Conservation (phyloP, 345 rosid genomes). For the Lepidium sativum region DNA sequence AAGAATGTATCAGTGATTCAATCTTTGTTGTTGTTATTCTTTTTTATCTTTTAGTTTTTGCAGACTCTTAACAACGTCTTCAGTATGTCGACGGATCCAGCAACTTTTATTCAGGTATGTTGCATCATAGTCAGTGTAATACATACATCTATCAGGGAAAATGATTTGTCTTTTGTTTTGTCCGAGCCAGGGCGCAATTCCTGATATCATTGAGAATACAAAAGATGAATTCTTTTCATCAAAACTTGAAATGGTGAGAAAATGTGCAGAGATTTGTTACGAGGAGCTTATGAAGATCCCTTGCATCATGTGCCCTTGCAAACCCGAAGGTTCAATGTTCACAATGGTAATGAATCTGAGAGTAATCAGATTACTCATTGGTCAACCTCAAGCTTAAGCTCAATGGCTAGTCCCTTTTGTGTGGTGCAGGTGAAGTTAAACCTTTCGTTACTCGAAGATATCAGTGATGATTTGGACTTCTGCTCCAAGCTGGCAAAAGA, state of each 20-base stretch:
- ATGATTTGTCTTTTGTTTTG: background rate
- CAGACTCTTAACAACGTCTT: constrained; percentile 27
- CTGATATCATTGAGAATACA: constrained; percentile 29
- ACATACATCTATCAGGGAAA: background rate
- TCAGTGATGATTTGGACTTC: constrained; percentile 34
- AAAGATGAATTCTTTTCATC: constrained; percentile 26
- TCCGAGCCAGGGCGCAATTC: constrained; percentile 23
- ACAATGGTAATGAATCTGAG: constrained; percentile 15
- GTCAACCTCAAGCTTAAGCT: background rate
- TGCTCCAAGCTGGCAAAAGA: constrained; percentile 37
- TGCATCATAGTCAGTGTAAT: background rate
- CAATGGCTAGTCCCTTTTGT: background rate
- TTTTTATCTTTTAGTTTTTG: constrained; percentile 24
- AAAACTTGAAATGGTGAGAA: constrained; percentile 9
- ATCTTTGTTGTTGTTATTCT: background rate
- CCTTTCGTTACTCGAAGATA: constrained; percentile 21
- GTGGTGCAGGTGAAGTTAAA: constrained; percentile 29
- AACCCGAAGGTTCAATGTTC: constrained; percentile 36
- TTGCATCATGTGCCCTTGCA: constrained; percentile 33
- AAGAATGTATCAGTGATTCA: background rate
- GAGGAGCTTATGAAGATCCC: constrained; percentile 27
- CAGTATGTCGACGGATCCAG: constrained; percentile 29
- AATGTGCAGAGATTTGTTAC: constrained; percentile 30
- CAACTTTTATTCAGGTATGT: constrained; percentile 57
- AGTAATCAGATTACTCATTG: background rate